These are phyloP conservation scores for Hippophae tibetana DNA, from an alignment of 306 rosid species.

Conservation along the genomic window DNA sequence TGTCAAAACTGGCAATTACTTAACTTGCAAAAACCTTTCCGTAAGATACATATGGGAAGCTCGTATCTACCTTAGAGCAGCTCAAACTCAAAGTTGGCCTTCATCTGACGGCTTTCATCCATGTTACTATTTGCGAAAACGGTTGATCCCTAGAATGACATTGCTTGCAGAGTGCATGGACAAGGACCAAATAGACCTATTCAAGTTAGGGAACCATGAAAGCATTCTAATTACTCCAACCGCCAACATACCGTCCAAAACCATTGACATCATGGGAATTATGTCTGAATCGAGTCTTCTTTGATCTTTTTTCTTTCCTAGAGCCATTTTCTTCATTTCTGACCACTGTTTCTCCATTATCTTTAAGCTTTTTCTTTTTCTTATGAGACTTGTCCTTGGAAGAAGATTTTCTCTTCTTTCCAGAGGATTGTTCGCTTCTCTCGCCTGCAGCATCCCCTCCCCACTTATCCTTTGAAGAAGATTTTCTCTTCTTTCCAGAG, in stretches of 20 bases:
- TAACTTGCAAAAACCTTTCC: too few species aligned
- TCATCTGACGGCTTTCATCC: too few species aligned
- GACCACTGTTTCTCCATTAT: conserved; percentile 17
- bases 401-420: conserved; percentile 50
- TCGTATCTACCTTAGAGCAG: too few species aligned
- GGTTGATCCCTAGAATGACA: too few species aligned
- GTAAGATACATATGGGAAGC: too few species aligned
- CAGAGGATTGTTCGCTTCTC: conserved; percentile 28
- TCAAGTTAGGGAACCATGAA: background rate
- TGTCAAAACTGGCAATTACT: too few species aligned
- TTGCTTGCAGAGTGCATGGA: too few species aligned
- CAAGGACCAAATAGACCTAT: too few species aligned
- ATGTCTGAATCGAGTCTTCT: conserved; percentile 29
- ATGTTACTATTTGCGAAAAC: too few species aligned
- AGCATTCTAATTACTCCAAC: conserved; percentile 22
- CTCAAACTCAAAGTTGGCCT: too few species aligned
- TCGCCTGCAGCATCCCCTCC: conserved; percentile 25
- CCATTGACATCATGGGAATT: conserved; percentile 18
- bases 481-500: conserved; percentile 52
- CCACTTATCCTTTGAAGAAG: conserved; percentile 32
- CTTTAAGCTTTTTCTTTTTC: conserved; percentile 48
- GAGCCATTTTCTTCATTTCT: conserved; percentile 31
- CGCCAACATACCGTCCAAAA: conserved; percentile 12
- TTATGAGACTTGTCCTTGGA: conserved; percentile 35
- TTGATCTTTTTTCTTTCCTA: conserved; percentile 26